phyloP scores from a whole-genome alignment of 75 land plant species.

The Gnetum montanum region DNA sequence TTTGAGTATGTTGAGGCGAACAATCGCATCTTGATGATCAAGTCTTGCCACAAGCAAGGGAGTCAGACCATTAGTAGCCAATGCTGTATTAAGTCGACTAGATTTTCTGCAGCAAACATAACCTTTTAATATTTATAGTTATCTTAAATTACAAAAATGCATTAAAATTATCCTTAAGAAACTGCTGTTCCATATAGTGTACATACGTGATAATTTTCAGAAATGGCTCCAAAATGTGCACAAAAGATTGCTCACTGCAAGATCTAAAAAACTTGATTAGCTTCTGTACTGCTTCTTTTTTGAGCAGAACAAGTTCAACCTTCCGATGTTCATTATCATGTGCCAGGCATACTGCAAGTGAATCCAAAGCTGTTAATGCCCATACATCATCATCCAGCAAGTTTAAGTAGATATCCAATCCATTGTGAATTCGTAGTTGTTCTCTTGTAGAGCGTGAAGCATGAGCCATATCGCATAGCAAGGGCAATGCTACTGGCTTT shows the following conservation, averaged over 20 bases:
- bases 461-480: constrained; percentile 99
- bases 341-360: constrained; percentile 93
- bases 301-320: constrained; percentile 79
- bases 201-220: constrained; percentile 90
- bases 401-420: constrained; percentile 83
- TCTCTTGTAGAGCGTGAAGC: constrained; percentile 96
- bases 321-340: constrained; percentile 96
- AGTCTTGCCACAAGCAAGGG: constrained; percentile 86
- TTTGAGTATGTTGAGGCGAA: constrained; percentile 83
- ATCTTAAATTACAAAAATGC: too few species aligned
- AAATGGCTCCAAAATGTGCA: constrained; percentile 96
- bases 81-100: constrained; percentile 71
- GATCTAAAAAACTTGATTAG: constrained; percentile 81
- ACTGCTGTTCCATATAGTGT: too few species aligned
- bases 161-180: too few species aligned
- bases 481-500: constrained; percentile 80
- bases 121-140: background rate
- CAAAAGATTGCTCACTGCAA: constrained; percentile 85
- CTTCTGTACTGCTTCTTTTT: constrained; percentile 81
- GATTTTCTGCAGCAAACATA: constrained; percentile 90
- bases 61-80: constrained; percentile 91
- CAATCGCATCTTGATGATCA: constrained; percentile 99
- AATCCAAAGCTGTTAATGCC: constrained; percentile 95
- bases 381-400: constrained; percentile 85
- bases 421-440: constrained; percentile 83